These are phyloP conservation scores for Salvia rosmarinus DNA, from an alignment of 257 asterid species.

Conservation along the genomic window DNA sequence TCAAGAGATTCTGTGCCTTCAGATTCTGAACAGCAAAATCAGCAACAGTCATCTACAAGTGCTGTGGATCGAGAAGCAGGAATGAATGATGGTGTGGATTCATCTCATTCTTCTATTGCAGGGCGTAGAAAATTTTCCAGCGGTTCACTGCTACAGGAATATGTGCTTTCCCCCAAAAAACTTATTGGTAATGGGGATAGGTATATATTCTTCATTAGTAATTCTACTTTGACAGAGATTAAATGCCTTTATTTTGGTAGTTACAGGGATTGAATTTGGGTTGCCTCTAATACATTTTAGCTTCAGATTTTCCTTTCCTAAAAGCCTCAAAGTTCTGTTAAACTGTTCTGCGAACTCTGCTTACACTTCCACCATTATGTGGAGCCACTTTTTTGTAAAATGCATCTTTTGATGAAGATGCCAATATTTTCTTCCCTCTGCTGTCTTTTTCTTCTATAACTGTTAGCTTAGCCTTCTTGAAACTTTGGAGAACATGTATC, in stretches of 20 bases:
- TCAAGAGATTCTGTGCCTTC: slow-evolving; percentile 57
- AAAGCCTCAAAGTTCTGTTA: neutral
- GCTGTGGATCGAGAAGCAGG: slow-evolving; percentile 52
- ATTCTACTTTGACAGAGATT: neutral
- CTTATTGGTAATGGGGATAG: slow-evolving; percentile 65
- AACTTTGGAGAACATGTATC: slow-evolving; percentile 12
- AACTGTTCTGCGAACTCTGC: slow-evolving; percentile 13
- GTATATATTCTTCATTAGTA: slow-evolving; percentile 43
- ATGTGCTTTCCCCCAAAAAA: slow-evolving; percentile 62
- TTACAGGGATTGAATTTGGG: neutral
- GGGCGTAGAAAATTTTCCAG: slow-evolving; percentile 59
- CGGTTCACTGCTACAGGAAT: slow-evolving; percentile 65
- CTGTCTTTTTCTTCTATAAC: neutral
- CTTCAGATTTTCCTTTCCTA: slow-evolving; percentile 8
- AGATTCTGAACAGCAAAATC: slow-evolving; percentile 53
- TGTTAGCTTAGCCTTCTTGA: neutral
- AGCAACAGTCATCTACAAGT: slow-evolving; percentile 39
- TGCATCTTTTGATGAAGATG: neutral
- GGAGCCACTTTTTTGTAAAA: neutral
- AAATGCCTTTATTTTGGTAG: slow-evolving; percentile 18
- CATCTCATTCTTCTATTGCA: slow-evolving; percentile 50
- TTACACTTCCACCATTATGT: neutral
- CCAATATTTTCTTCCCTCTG: neutral
- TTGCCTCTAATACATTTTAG: slow-evolving; percentile 10
- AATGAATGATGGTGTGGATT: slow-evolving; percentile 49